Base-by-base conservation (phyloP, 257 asterid species). In the Solanum infundibuliforme region DNA sequence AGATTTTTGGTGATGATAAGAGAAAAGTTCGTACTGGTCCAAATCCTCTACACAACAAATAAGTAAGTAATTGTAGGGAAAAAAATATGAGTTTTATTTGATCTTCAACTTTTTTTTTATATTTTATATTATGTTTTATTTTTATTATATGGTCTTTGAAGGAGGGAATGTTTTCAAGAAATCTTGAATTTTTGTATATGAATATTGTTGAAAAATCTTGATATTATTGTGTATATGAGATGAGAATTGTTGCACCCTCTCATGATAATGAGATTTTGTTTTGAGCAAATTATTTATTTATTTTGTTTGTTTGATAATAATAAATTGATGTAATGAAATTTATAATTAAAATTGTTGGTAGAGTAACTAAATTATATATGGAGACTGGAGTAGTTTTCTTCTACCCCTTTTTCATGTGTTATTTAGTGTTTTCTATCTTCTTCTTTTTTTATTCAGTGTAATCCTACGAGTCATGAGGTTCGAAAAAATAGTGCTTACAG, bases 21-120 rank as follows among this genome's bases (percentile, higher is more conserved):
- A 95, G 99, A 68, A 93, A 94, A 92, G 99, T 96, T 48, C 93
- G 93, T 88, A 93, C 98, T 21, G 99, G 99, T 66, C 95, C 99
- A 72, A 95, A 96, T 91, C 99, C 99, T 92, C 94, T 96, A 60
- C 99, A 95, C 94, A 96, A 96, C 94, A 94, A 97, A 93, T 96
- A 91, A 95, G 94, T 90, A 87, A 71, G 23, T 27, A 83, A 16
- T 20, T 55, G 9, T 58, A 29, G 7, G 7, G 12, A 60, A 65
- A 36, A 66, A 65, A 85, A 68, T 60, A 85, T 58, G 87, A 85
- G 88, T 92, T 94, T 91, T 89, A 89, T 92, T 94, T 91, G 90
- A 89, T 93, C 27, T 92, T 87, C 91, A 91, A 90, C 91, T 11
- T 39, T 16, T 83, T 86, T 18, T 72, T 23, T 6, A 43, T 77